These are phyloP conservation scores for Bacterosira constricta DNA, from an alignment of 108 stramenopile species.

Conservation along the genomic window DNA sequence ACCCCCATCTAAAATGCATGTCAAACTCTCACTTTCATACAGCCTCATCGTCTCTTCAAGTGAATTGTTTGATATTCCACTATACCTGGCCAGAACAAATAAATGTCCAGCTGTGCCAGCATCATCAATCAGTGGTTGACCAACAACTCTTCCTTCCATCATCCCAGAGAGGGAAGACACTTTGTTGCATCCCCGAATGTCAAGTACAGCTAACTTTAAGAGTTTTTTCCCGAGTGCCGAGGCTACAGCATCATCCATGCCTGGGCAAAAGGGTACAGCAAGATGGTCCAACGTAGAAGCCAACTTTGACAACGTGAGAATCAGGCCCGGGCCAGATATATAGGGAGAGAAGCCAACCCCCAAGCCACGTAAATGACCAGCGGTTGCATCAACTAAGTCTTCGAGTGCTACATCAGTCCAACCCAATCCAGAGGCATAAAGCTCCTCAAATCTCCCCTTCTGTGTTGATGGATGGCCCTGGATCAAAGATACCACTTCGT, in stretches of 20 bases:
- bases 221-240: conserved; percentile 70
- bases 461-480: conserved; percentile 26
- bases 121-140: background rate
- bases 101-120: conserved; percentile 27
- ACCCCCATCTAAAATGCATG: conserved; percentile 61
- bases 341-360: conserved; percentile 67
- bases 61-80: conserved; percentile 53
- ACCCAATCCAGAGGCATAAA: conserved; percentile 75
- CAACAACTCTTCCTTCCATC: conserved; percentile 78
- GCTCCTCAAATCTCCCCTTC: conserved; percentile 44
- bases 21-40: conserved; percentile 46
- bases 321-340: conserved; percentile 57
- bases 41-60: conserved; percentile 78
- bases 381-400: conserved; percentile 41
- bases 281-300: conserved; percentile 51
- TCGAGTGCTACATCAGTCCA: conserved; percentile 71
- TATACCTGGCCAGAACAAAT: conserved; percentile 78
- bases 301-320: conserved; percentile 43
- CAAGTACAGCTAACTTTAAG: conserved; percentile 57
- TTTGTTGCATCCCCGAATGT: conserved; percentile 74
- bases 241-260: conserved; percentile 70
- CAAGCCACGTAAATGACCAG: conserved; percentile 51
- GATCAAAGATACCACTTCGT: conserved; percentile 47
- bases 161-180: conserved; percentile 67
- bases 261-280: conserved; percentile 76